Conservation (phyloP, 2,329 filamentous ascomycete species). For the Nothophaeocryptopus gaeumannii region DNA sequence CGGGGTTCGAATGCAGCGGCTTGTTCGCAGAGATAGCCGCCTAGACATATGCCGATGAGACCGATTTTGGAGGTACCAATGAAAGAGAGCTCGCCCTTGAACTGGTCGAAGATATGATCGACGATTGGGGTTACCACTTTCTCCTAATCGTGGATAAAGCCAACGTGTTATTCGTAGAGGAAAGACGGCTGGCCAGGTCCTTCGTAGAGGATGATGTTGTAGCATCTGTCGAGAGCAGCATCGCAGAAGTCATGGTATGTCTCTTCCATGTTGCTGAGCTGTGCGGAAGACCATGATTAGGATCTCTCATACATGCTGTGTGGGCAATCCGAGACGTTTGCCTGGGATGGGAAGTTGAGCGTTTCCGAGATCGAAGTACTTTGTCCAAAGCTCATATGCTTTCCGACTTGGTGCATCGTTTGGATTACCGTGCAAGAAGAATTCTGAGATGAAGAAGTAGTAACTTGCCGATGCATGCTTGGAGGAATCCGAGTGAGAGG, state of each 20-base stretch:
- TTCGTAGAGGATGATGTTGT: constrained; percentile 35
- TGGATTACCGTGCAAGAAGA: constrained; percentile 45
- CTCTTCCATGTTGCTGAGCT: constrained; percentile 30
- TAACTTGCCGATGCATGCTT: constrained; percentile 39
- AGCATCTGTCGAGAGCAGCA: constrained; percentile 32
- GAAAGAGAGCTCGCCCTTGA: constrained; percentile 9
- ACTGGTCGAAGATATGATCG: constrained; percentile 28
- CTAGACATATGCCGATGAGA: constrained; percentile 32
- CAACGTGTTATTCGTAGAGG: constrained; percentile 24
- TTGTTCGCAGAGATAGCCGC: constrained; percentile 34
- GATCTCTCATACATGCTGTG: constrained; percentile 10
- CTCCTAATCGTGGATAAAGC: constrained; percentile 36
- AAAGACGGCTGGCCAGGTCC: constrained; percentile 35
- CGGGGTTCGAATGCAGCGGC: constrained; percentile 34
- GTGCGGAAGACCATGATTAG: background rate
- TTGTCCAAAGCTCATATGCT: too few relatives aligned
- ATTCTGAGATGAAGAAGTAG: constrained; percentile 41
- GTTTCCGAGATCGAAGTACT: too few relatives aligned
- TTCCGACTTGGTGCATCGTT: constrained; percentile 39
- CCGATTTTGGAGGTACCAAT: constrained; percentile 30
- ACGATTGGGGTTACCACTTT: constrained; percentile 31
- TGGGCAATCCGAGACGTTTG: background rate
- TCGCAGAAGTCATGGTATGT: constrained; percentile 28
- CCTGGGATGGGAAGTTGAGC: too few relatives aligned
- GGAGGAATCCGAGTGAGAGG: constrained; percentile 34